Evolutionary conservation across 2,329 filamentous ascomycete genomes (phyloP).

Genomic region (Cladobotryum protrusum): DNA sequence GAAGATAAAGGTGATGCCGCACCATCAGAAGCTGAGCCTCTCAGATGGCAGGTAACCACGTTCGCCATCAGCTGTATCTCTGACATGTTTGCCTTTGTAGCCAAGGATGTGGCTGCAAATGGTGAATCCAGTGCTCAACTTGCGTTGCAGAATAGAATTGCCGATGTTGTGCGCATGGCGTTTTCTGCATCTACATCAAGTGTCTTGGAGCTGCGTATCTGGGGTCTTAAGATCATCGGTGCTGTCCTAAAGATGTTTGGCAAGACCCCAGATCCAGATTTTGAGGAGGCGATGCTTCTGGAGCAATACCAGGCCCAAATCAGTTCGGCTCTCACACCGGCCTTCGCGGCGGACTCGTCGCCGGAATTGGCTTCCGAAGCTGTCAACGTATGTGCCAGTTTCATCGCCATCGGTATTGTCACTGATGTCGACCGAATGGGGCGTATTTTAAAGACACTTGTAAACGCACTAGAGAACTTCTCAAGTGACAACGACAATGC

Average conservation of each 20-base stretch:
- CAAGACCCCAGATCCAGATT: conserved; percentile 90
- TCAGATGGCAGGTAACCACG: conserved; percentile 91
- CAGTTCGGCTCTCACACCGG: conserved; percentile 89
- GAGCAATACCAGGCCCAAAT: conserved; percentile 99
- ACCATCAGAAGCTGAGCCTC: conserved; percentile 67
- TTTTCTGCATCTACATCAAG: conserved; percentile 95
- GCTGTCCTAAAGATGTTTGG: conserved; percentile 94
- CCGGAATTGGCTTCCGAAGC: conserved; percentile 93
- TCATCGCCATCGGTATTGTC: conserved; percentile 94
- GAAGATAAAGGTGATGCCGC: conserved; percentile 48
- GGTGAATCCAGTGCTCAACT: conserved; percentile 72
- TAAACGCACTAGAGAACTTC: conserved; percentile 87
- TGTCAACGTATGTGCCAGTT: conserved; percentile 95
- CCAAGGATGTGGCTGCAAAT: conserved; percentile 70
- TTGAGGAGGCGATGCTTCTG: conserved; percentile 90
- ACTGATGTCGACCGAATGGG: conserved; percentile 99
- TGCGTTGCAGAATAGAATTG: conserved; percentile 75
- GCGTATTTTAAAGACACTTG: conserved; percentile 87
- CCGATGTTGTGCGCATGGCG: conserved; percentile 91
- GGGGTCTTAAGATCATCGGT: conserved; percentile 89
- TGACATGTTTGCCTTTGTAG: conserved; percentile 73
- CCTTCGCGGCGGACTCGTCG: conserved; percentile 91
- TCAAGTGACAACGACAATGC: conserved; percentile 73
- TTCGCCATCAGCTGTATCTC: conserved; percentile 88
- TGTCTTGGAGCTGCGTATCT: conserved; percentile 82